Evolutionary conservation across 345 rosid genomes (phyloP).

Genomic region (Eutrema yunnanense): DNA sequence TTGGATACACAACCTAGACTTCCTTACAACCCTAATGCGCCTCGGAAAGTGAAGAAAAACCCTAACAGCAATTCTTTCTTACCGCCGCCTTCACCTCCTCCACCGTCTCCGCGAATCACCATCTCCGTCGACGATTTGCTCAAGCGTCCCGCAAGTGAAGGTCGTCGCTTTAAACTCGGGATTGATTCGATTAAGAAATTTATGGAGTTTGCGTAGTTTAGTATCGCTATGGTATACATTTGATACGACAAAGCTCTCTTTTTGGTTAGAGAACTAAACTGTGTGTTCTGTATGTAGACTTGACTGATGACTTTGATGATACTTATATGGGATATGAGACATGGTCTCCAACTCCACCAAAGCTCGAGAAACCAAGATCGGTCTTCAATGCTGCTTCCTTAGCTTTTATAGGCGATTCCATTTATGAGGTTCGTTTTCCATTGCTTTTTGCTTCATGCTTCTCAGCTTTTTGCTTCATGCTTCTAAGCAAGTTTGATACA

Average conservation of each 20-base stretch:
- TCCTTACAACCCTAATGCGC: constrained; percentile 80
- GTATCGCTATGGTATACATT: not conserved
- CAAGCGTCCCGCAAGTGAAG: constrained; percentile 48
- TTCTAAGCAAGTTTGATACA: not conserved
- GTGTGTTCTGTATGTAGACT: constrained; percentile 4
- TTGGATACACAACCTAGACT: constrained; percentile 67
- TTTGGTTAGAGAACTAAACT: not conserved
- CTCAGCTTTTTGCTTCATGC: not conserved
- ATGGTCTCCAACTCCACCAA: constrained; percentile 32
- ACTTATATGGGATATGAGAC: constrained; percentile 30
- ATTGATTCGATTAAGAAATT: not conserved
- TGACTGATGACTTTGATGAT: constrained; percentile 15
- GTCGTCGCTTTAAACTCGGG: constrained; percentile 17
- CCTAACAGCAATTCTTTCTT: constrained; percentile 22
- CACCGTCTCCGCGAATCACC: constrained; percentile 30
- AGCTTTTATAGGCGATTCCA: constrained; percentile 57
- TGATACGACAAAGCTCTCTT: not conserved
- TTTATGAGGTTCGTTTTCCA: constrained; percentile 52
- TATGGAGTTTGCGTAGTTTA: not conserved
- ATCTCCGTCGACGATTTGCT: constrained; percentile 57
- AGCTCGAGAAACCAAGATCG: constrained; percentile 30
- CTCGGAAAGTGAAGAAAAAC: constrained; percentile 43
- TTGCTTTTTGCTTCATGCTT: not conserved
- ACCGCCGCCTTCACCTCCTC: constrained; percentile 21
- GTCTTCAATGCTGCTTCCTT: constrained; percentile 31